Evolutionary conservation across 2,329 filamentous ascomycete genomes (phyloP), one percentile per base, ranked within the genome.

Genomic region (Pezicula carpinea): DNA sequence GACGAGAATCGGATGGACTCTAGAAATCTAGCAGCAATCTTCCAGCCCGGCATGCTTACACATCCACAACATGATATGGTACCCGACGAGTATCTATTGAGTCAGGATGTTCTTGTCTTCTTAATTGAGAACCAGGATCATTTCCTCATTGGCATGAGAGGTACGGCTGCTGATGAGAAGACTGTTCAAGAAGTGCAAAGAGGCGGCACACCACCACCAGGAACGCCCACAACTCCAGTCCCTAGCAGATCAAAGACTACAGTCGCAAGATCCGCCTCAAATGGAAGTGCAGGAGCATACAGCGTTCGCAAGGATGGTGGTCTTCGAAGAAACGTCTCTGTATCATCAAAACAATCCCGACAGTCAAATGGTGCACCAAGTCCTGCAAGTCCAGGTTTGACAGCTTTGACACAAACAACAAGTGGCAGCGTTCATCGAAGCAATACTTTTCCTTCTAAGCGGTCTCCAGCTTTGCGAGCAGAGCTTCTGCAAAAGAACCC

Each of bases 91-190:
- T 99, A 99, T 65, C 84, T 89, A 26, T 74, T 99, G 5, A 97
- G 95, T 64, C 93, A 99, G 74, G 92, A 93, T 60, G 92, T 99
- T 17, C 78, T 99, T 53, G 96, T 99, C 43, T 99, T 99, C 67
- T 72, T 99, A 57, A 99, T 99, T 56, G 91, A 97, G 64, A 96
- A 99, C 60, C 93, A 99, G 66, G 93, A 99, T 62, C 89, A 96
- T 67, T 99, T 99, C 74, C 73, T 99, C 55, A 95, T 99, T 54
- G 93, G 93, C 46, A 99, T 99, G 93, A 89, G 90, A 63, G 93
- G 93, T 38, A 96, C 91, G n/a, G 91, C 83, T n/a, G 88, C 91
- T n/a, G 91, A 96, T 63, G 89, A 95, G 63, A 44, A 78, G 62
- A 84, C 80, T 1, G 77, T 78, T 56, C 72, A 79, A 57, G 77